phyloP scores from a whole-genome alignment of 2,329 filamentous ascomycete genomes.

The Stromatinia cepivora region DNA sequence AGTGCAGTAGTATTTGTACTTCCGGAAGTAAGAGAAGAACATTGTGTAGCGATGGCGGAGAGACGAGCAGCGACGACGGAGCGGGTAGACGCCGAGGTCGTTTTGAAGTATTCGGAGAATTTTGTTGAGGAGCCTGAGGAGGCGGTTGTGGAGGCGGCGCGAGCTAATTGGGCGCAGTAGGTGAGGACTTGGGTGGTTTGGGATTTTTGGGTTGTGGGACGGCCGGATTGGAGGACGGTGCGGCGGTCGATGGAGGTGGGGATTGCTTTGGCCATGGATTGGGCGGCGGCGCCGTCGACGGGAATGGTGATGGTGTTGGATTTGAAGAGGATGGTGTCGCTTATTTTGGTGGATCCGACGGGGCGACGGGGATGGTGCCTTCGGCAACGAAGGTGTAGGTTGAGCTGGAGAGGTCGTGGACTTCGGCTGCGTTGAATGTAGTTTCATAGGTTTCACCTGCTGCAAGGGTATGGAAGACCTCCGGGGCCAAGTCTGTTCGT shows the following conservation, averaged over 20 bases:
- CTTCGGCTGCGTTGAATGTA: constrained; percentile 47
- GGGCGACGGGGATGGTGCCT: constrained; percentile 58
- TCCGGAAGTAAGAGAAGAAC: constrained; percentile 50
- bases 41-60: constrained; percentile 55
- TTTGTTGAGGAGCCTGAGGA: constrained; percentile 51
- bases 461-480: constrained; percentile 46
- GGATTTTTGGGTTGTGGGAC: constrained; percentile 50
- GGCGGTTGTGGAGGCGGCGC: constrained; percentile 53
- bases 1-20: constrained; percentile 57
- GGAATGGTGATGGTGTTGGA: constrained; percentile 59
- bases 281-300: constrained; percentile 57
- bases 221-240: constrained; percentile 53
- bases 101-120: constrained; percentile 65
- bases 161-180: constrained; percentile 56
- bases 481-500: constrained; percentile 41
- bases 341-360: constrained; percentile 52
- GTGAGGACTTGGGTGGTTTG: constrained; percentile 46
- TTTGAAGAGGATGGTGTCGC: constrained; percentile 55
- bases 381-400: constrained; percentile 56
- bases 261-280: constrained; percentile 43
- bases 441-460: constrained; percentile 46
- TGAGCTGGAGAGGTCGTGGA: constrained; percentile 50
- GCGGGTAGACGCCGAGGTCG: constrained; percentile 48
- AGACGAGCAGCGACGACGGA: constrained; percentile 53
- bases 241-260: constrained; percentile 48